A percentile compares a stretch with the other conserved stretches of the same genome.
phyloP scores from a whole-genome alignment of 495 filamentous ascomycete species.

The Jackrogersella minutella region DNA sequence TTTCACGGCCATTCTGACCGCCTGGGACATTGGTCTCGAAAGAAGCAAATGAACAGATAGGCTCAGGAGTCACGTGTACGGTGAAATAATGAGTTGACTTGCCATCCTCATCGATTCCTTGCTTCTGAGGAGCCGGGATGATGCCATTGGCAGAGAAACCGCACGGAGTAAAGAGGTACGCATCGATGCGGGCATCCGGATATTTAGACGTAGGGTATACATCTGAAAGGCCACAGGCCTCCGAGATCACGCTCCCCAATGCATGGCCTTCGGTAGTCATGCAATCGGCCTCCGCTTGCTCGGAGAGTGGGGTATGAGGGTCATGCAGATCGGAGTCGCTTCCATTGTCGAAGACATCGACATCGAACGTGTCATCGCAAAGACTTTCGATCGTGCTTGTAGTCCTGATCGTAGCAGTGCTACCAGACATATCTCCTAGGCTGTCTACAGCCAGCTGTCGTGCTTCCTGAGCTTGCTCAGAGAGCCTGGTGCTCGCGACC shows the following conservation, averaged over 20 bases:
- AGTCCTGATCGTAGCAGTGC: conserved; percentile 48
- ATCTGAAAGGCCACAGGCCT: conserved; percentile 86
- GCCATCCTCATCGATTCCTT: conserved; percentile 58
- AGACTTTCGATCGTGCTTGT: conserved; percentile 39
- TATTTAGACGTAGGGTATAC: conserved; percentile 88
- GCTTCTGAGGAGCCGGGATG: conserved; percentile 72
- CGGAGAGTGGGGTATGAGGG: conserved; percentile 63
- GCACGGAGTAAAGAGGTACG: conserved; percentile 96
- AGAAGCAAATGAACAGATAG: conserved; percentile 97
- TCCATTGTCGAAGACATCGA: conserved; percentile 84
- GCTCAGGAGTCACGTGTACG: conserved; percentile 97
- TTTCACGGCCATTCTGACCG: conserved; percentile 84
- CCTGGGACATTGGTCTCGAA: conserved; percentile 99
- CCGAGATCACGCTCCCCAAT: conserved; percentile 90
- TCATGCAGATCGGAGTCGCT: conserved; percentile 69
- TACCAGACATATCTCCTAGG: conserved; percentile 59
- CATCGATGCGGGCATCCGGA: conserved; percentile 92
- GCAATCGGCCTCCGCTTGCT: conserved; percentile 70
- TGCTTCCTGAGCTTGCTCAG: conserved; percentile 66
- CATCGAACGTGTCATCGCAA: conserved; percentile 69
- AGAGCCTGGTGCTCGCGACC: conserved; percentile 81
- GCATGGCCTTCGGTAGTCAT: conserved; percentile 93
- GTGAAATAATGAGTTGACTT: conserved; percentile 91
- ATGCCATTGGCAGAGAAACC: conserved; percentile 99
- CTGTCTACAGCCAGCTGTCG: conserved; percentile 60